Percentiles rank a stretch among this genome's conserved stretches.
Conservation (phyloP, 2,329 filamentous ascomycete species). For the Mollisia scopiformis region DNA sequence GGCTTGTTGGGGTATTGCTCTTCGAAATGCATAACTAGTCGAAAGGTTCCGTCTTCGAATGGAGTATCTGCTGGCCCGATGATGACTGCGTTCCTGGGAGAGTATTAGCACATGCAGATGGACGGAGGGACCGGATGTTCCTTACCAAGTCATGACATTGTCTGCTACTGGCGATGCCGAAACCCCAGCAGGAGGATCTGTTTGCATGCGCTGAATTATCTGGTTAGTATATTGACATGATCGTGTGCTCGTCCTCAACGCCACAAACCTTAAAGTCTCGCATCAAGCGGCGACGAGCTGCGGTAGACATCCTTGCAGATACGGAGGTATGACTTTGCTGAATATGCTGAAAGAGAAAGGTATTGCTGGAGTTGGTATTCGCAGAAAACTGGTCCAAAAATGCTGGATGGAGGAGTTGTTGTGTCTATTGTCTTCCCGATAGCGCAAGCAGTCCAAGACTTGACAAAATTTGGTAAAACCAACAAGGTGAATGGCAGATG, state of each 20-base stretch:
- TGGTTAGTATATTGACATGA: constrained; percentile 24
- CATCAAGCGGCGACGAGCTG: constrained; percentile 95
- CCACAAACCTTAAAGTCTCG: constrained; percentile 92
- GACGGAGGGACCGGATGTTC: constrained; percentile 4
- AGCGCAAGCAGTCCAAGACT: not conserved
- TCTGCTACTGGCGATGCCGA: constrained; percentile 95
- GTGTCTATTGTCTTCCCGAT: constrained; percentile 17
- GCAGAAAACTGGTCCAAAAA: not conserved
- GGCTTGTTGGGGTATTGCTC: constrained; percentile 99
- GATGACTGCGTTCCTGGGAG: constrained; percentile 90
- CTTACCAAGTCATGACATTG: constrained; percentile 94
- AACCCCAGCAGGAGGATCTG: constrained; percentile 93
- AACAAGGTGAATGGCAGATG: constrained; percentile 2
- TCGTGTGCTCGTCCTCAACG: constrained; percentile 22
- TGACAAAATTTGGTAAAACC: not conserved
- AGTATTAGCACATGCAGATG: constrained; percentile 4
- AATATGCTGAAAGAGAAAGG: not conserved
- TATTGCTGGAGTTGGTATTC: not conserved
- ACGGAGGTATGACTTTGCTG: not conserved
- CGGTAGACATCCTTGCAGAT: constrained; percentile 74
- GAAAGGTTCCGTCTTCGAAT: constrained; percentile 97
- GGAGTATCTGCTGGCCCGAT: constrained; percentile 96
- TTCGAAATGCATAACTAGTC: constrained; percentile 98
- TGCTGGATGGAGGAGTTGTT: not conserved
- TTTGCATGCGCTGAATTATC: constrained; percentile 86